Evolutionary conservation across 495 filamentous ascomycete genomes (phyloP), one percentile per base, ranked within the genome.

Genomic region (Penicillium maclennaniae): DNA sequence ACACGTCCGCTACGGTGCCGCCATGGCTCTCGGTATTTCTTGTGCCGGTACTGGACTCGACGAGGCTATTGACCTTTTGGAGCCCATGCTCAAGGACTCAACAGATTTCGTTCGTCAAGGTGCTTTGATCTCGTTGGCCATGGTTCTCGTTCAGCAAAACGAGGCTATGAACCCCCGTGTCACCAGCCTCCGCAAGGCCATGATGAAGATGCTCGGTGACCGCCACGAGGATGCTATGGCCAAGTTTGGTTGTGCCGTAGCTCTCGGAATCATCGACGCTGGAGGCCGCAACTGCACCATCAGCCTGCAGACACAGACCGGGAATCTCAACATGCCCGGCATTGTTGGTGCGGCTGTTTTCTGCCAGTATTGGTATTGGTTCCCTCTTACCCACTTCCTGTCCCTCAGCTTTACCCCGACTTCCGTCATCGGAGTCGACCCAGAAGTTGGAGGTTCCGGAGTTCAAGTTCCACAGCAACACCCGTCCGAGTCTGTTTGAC

Each of bases 351-450:
- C 96, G 83, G 91, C 91, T 38, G 87, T 99, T 25, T 99, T 99
- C 75, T 93, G 90, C 7, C 95, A 99, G 69, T 99, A 99, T 75
- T 99, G 95, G 95, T 99, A 99, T 74, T 99, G 95, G 95, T 99
- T 99, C 83, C 95, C 95, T 43, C 84, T 97, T 59, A 96, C 93
- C 21, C 95, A 97, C 70, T 99, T 99, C 83, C 72, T 99, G 19
- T 92, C 91, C 0, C 78, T 97, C 54, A 90, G 87, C 64, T 97
- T 97, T 67, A 86, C 87, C 7, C 95, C 95, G 0, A 97, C 95
- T 8, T 87, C 92, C 1, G 88, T 99, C 61, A 96, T 97, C 51
- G 92, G 87, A 43, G 83, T 99, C 19, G 91, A 97, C 67, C 67
- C 84, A 92, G 65, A 88, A 96, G 62, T 80, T 99, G 4, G 91